Conservation (phyloP, 495 filamentous ascomycete species). For the Aspergillus avenaceus region DNA sequence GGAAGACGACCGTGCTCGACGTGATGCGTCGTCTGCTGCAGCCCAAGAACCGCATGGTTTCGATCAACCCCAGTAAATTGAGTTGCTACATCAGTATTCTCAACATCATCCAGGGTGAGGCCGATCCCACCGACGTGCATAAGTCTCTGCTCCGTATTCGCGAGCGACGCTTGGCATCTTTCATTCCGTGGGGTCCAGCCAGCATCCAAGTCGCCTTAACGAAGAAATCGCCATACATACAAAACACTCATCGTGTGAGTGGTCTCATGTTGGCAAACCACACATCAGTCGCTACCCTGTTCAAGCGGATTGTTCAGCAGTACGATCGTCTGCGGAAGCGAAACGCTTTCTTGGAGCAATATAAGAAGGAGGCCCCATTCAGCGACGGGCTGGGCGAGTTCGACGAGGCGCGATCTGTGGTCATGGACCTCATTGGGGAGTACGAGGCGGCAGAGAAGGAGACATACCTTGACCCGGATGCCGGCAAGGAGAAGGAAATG, state of each 20-base stretch:
- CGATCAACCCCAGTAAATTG: conserved; percentile 89
- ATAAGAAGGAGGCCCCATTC: conserved; percentile 92
- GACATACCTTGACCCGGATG: conserved; percentile 74
- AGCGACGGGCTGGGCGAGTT: conserved; percentile 88
- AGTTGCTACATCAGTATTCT: conserved; percentile 98
- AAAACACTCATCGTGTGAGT: conserved; percentile 82
- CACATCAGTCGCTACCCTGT: conserved; percentile 93
- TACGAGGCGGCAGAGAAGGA: conserved; percentile 93
- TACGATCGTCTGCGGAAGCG: conserved; percentile 92
- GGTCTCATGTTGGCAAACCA: conserved; percentile 98
- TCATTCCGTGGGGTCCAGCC: conserved; percentile 98
- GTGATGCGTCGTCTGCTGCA: conserved; percentile 95
- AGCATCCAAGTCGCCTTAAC: conserved; percentile 96
- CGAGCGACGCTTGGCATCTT: conserved; percentile 88
- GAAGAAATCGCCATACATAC: conserved; percentile 91
- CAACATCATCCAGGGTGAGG: conserved; percentile 97
- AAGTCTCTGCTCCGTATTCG: conserved; percentile 96
- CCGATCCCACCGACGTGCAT: conserved; percentile 93
- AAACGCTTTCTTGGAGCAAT: conserved; percentile 92
- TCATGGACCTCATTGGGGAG: conserved; percentile 81
- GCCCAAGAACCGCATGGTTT: conserved; percentile 99
- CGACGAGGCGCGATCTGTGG: conserved; percentile 86
- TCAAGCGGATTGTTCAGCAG: conserved; percentile 85
- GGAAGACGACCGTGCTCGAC: conserved; percentile 95
- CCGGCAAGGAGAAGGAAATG: conserved; percentile 46